phyloP scores from a whole-genome alignment of 352 stramenopile species.

The Globisporangium alternatum region DNA sequence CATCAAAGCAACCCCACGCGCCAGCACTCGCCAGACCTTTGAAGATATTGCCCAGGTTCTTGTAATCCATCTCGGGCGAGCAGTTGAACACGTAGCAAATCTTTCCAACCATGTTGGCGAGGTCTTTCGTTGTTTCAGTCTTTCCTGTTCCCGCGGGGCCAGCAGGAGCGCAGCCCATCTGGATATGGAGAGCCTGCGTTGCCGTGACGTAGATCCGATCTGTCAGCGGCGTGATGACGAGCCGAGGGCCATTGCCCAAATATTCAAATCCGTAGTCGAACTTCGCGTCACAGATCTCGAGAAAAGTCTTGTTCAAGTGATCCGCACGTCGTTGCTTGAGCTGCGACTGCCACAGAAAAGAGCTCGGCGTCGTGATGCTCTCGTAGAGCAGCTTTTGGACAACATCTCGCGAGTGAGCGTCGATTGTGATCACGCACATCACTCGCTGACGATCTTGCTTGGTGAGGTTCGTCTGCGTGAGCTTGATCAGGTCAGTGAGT shows the following conservation, averaged over 20 bases:
- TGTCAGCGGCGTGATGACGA: conserved; percentile 94
- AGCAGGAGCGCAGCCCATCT: conserved; percentile 94
- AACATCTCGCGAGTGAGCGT: conserved; percentile 91
- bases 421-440: conserved; percentile 95
- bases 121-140: conserved; percentile 94
- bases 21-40: conserved; percentile 91
- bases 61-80: conserved; percentile 96
- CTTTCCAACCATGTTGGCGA: conserved; percentile 92
- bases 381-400: conserved; percentile 90
- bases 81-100: conserved; percentile 95
- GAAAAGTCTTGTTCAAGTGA: conserved; percentile 44
- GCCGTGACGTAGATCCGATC: conserved; percentile 96
- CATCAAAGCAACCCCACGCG: conserved; percentile 95
- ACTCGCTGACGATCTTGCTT: conserved; percentile 89
- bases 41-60: conserved; percentile 95
- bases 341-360: conserved; percentile 94
- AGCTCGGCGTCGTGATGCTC: conserved; percentile 58
- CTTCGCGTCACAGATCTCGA: conserved; percentile 90
- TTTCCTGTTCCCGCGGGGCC: conserved; percentile 91
- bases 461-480: conserved; percentile 82
- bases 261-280: conserved; percentile 96
- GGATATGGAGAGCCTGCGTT: conserved; percentile 92
- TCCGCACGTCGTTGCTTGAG: conserved; percentile 79
- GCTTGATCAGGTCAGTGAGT: conserved; percentile 90
- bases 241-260: conserved; percentile 89